Conservation (phyloP, 352 stramenopile species). For the Elongisporangium undulatum region DNA sequence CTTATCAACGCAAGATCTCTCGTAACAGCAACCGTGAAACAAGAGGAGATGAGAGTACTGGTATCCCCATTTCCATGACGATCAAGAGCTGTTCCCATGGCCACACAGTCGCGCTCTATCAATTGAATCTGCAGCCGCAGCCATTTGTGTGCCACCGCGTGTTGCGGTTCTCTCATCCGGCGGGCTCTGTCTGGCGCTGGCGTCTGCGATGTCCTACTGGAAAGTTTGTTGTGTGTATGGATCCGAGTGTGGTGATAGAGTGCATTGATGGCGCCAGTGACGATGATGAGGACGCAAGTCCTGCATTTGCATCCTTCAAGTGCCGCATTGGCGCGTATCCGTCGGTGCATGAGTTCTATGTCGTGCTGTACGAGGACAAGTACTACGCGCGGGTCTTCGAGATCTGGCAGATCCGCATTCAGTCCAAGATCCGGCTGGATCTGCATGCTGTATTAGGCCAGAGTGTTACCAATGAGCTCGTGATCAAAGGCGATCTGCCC, state of each 20-base stretch:
- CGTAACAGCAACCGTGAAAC: not conserved
- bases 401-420: slow-evolving; percentile 80
- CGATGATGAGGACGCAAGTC: slow-evolving; percentile 12
- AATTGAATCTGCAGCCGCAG: slow-evolving; percentile 72
- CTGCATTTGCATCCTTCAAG: slow-evolving; percentile 51
- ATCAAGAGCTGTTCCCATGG: slow-evolving; percentile 86
- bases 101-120: slow-evolving; percentile 87
- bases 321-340: slow-evolving; percentile 86
- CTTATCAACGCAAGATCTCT: not conserved
- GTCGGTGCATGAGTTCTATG: slow-evolving; percentile 85
- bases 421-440: slow-evolving; percentile 64
- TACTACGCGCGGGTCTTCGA: slow-evolving; percentile 78
- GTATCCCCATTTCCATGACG: slow-evolving; percentile 58
- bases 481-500: slow-evolving; percentile 81
- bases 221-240: slow-evolving; percentile 68
- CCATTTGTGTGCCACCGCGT: slow-evolving; percentile 86
- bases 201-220: slow-evolving; percentile 32
- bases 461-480: slow-evolving; percentile 78
- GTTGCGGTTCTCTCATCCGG: slow-evolving; percentile 58
- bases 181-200: slow-evolving; percentile 57
- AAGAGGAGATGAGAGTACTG: not conserved
- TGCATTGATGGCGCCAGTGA: slow-evolving; percentile 4
- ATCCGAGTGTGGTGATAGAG: slow-evolving; percentile 63
- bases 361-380: slow-evolving; percentile 87
- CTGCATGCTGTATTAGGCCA: slow-evolving; percentile 86